A percentile compares a stretch with the other conserved stretches of the same genome.
These are phyloP conservation scores for Phytopythium cucurbitacearum DNA, from an alignment of 352 stramenopile species.

Conservation along the genomic window DNA sequence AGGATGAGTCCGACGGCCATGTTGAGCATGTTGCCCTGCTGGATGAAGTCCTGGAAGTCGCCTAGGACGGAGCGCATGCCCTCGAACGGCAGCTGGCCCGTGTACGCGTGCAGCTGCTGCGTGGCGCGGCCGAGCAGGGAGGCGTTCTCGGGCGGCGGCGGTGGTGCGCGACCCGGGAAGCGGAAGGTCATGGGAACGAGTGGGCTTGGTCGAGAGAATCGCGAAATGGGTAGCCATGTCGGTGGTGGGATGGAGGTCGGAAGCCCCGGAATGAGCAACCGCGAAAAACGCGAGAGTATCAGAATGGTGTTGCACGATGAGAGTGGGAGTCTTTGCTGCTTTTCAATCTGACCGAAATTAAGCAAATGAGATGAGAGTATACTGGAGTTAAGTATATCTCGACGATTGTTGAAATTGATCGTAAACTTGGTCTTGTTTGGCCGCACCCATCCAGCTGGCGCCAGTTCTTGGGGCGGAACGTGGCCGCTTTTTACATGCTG, in stretches of 20 bases:
- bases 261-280: not conserved
- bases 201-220: not conserved
- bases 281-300: not conserved
- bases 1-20: constrained; percentile 67
- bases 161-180: constrained; percentile 1
- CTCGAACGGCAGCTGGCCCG: constrained; percentile 18
- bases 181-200: constrained; percentile 2
- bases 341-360: too few relatives aligned
- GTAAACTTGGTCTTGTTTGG: too few relatives aligned
- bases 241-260: too few relatives aligned
- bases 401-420: too few relatives aligned
- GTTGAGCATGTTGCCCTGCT: constrained; percentile 74
- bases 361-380: too few relatives aligned
- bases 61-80: constrained; percentile 27
- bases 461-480: too few relatives aligned
- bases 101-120: constrained; percentile 13
- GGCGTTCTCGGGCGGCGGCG: constrained; percentile 16
- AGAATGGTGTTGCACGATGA: too few relatives aligned
- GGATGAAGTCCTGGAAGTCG: constrained; percentile 73
- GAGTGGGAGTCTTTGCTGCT: too few relatives aligned
- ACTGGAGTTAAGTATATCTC: too few relatives aligned
- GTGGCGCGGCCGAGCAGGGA: constrained; percentile 17
- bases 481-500: too few relatives aligned
- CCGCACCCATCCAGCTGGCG: too few relatives aligned
- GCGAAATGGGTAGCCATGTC: not conserved